Evolutionary conservation across 768 basidiomycete species (phyloP).

Genomic region (Tulasnella sp.): DNA sequence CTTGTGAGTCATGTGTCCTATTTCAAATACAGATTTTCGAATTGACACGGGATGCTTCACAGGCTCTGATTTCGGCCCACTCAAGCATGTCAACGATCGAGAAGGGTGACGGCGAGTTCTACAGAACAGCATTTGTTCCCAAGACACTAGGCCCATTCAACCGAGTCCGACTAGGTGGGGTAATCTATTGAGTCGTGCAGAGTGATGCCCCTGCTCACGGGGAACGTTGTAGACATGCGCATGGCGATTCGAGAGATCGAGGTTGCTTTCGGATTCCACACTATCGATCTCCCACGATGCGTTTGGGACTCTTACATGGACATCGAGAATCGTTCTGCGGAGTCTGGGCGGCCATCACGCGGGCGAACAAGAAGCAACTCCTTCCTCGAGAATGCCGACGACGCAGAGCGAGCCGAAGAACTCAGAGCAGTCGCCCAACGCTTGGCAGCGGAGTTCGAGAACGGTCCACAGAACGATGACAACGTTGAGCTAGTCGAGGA

Average conservation of each 20-base stretch:
- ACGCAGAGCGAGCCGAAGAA: constrained; percentile 26
- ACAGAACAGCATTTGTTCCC: constrained; percentile 33
- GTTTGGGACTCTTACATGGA: constrained; percentile 33
- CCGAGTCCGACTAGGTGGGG: constrained; percentile 31
- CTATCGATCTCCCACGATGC: constrained; percentile 25
- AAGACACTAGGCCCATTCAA: constrained; percentile 32
- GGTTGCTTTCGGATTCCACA: constrained; percentile 29
- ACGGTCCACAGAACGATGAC: constrained; percentile 9
- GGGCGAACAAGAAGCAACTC: constrained; percentile 15
- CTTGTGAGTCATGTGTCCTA: constrained; percentile 20
- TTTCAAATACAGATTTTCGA: background rate
- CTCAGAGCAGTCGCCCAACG: constrained; percentile 27
- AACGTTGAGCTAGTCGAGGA: background rate
- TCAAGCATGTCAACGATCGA: constrained; percentile 33
- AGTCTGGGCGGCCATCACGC: background rate
- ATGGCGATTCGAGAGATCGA: constrained; percentile 32
- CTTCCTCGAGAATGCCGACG: constrained; percentile 7
- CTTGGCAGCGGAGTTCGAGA: constrained; percentile 28
- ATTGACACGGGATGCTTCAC: background rate
- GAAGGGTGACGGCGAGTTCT: constrained; percentile 32
- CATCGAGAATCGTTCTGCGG: constrained; percentile 26
- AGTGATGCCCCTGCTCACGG: background rate
- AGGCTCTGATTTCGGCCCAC: constrained; percentile 35
- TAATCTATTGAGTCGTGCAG: background rate
- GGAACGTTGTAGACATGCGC: constrained; percentile 29